A percentile compares a stretch with the other conserved stretches of the same genome.
phyloP scores from a whole-genome alignment of 2,329 filamentous ascomycete genomes.

The Hypomyces perniciosus region DNA sequence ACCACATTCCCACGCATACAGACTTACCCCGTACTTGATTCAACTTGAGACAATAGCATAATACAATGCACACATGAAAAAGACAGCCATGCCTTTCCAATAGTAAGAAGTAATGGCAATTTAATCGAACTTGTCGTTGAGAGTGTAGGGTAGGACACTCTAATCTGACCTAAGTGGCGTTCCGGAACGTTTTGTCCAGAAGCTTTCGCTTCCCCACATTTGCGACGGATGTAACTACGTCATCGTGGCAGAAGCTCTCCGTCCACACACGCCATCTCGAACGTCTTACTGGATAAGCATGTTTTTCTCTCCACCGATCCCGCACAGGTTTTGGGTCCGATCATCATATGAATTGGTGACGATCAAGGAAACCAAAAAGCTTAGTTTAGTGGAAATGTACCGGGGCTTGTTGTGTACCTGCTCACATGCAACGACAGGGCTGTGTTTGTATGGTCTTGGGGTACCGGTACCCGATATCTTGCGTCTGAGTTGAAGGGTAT shows the following conservation, averaged over 20 bases:
- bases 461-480: too few relatives aligned
- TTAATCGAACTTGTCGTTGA: neutral
- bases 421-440: too few relatives aligned
- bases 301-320: neutral
- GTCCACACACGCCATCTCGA: neutral
- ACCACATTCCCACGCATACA: too few relatives aligned
- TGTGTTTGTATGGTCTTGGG: too few relatives aligned
- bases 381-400: neutral
- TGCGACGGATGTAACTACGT: conserved; percentile 13
- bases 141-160: neutral
- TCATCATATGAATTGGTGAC: conserved; percentile 1
- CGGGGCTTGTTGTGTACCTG: too few relatives aligned
- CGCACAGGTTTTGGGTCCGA: conserved; percentile 1
- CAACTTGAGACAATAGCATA: too few relatives aligned
- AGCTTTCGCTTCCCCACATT: conserved; percentile 2
- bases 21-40: too few relatives aligned
- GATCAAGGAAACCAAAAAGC: neutral
- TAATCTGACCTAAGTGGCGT: too few relatives aligned
- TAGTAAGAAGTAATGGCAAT: too few relatives aligned
- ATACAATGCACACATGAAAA: too few relatives aligned
- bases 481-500: neutral
- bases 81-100: too few relatives aligned
- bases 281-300: neutral
- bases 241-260: conserved; percentile 18
- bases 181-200: conserved; percentile 7